Conservation (phyloP, 352 stramenopile species). For the Pythium utonaiense region DNA sequence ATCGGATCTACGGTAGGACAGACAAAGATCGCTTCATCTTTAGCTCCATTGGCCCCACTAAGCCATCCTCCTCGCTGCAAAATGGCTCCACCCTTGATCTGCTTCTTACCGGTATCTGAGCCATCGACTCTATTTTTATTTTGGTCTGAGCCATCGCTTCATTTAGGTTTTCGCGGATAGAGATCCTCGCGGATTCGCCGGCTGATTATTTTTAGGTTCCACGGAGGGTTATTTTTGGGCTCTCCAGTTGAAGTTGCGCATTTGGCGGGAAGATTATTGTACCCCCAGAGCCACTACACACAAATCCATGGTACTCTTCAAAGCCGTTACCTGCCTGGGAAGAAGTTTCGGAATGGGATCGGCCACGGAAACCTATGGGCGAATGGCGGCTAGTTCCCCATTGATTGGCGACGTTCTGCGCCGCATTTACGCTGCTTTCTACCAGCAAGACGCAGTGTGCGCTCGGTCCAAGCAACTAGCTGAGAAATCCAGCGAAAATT, state of each 20-base stretch:
- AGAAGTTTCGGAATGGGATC: slow-evolving; percentile 19
- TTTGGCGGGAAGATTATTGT: slow-evolving; percentile 14
- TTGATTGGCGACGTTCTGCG: not conserved
- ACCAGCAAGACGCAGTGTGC: not conserved
- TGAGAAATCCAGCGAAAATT: not conserved
- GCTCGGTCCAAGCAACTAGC: not conserved
- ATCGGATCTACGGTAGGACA: not conserved
- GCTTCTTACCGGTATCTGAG: too few species aligned
- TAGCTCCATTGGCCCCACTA: too few species aligned
- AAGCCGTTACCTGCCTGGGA: slow-evolving; percentile 1
- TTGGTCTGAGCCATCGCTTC: not conserved
- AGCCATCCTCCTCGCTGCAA: too few species aligned
- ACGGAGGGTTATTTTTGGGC: not conserved
- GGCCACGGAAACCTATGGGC: not conserved
- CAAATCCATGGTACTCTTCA: slow-evolving; percentile 5
- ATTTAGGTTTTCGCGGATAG: not conserved
- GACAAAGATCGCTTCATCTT: not conserved
- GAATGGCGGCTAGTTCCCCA: not conserved
- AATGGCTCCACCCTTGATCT: not conserved
- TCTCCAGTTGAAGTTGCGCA: not conserved
- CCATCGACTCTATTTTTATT: slow-evolving; percentile 8
- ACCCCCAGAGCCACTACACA: slow-evolving; percentile 2
- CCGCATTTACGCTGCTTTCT: not conserved
- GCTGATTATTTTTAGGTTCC: not conserved
- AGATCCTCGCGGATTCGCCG: not conserved